Evolutionary conservation across 805 yeast genomes (phyloP).

Genomic region (Cyberlindnera americana): DNA sequence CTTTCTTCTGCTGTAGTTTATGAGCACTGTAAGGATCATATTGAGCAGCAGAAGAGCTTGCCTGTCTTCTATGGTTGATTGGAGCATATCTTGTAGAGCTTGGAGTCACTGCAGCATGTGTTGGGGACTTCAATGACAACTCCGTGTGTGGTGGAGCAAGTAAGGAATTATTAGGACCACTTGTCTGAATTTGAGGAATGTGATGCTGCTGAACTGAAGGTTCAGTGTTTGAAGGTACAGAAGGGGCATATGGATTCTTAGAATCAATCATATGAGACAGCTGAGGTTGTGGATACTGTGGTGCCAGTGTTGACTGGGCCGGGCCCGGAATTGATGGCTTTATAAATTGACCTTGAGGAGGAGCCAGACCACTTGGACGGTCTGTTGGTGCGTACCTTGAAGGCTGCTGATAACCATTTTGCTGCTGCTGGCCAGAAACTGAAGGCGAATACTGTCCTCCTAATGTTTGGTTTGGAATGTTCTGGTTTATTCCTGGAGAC

Average conservation of each 20-base stretch:
- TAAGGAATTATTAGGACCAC: not conserved
- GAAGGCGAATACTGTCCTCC: slow-evolving; percentile 3
- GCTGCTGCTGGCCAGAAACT: not conserved
- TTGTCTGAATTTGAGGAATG: slow-evolving; percentile 4
- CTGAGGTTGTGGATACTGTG: slow-evolving; percentile 8
- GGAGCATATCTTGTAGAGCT: slow-evolving; percentile 39
- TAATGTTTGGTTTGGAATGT: not conserved
- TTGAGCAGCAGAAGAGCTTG: slow-evolving; percentile 27
- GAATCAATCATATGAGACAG: slow-evolving; percentile 6
- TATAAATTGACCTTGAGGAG: slow-evolving; percentile 1
- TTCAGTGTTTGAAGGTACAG: too few relatives aligned
- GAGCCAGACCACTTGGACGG: not conserved
- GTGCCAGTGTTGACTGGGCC: not conserved
- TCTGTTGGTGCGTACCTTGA: slow-evolving; percentile 9
- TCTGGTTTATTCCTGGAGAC: too few relatives aligned
- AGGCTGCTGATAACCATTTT: not conserved
- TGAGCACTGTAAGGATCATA: slow-evolving; percentile 28
- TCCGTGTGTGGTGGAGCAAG: slow-evolving; percentile 13
- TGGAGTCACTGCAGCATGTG: slow-evolving; percentile 14
- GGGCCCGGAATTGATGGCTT: not conserved
- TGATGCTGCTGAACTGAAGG: too few relatives aligned
- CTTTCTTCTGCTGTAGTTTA: slow-evolving; percentile 11
- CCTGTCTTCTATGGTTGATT: slow-evolving; percentile 29
- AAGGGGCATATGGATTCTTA: slow-evolving; percentile 9
- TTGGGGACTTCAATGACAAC: slow-evolving; percentile 17